These are phyloP conservation scores for Pythium apleroticum DNA, from an alignment of 352 stramenopile species.

Conservation along the genomic window DNA sequence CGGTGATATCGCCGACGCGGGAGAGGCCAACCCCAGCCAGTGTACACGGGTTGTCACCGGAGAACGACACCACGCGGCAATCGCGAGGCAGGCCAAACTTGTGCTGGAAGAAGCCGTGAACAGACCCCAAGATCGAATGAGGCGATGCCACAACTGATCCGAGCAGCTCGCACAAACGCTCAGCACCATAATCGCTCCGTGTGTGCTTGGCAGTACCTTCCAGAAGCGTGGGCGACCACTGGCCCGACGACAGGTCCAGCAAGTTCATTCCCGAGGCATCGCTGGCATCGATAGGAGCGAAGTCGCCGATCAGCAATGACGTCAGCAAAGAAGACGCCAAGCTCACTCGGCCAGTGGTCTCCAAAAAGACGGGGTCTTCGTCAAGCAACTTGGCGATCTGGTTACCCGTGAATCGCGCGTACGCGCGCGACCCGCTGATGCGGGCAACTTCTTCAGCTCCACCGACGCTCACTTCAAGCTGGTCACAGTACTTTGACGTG, in stretches of 20 bases:
- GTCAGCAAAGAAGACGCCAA: conserved; percentile 77
- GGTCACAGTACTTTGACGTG: conserved; percentile 54
- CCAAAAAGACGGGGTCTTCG: conserved; percentile 45
- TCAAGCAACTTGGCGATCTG: conserved; percentile 68
- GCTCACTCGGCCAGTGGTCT: conserved; percentile 45
- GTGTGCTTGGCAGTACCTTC: conserved; percentile 36
- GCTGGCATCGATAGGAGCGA: conserved; percentile 70
- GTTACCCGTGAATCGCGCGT: conserved; percentile 82
- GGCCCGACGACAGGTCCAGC: conserved; percentile 53
- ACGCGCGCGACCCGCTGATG: conserved; percentile 78
- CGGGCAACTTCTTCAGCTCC: conserved; percentile 55
- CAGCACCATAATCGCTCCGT: neutral
- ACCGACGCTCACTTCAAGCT: conserved; percentile 57
- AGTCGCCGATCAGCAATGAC: conserved; percentile 66
- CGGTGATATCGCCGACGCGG: conserved; percentile 46
- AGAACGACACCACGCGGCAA: conserved; percentile 73
- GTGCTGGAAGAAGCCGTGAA: conserved; percentile 64
- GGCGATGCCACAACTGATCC: conserved; percentile 46
- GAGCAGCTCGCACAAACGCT: conserved; percentile 33
- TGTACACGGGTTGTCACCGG: conserved; percentile 81
- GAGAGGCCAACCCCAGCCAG: conserved; percentile 67
- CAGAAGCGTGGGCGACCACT: conserved; percentile 60
- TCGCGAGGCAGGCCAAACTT: conserved; percentile 58
- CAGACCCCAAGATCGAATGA: conserved; percentile 40
- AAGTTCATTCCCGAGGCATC: conserved; percentile 87